Evolutionary conservation across 2,329 filamentous ascomycete genomes (phyloP), one percentile per base, ranked within the genome.

Genomic region (Exophiala oligosperma): DNA sequence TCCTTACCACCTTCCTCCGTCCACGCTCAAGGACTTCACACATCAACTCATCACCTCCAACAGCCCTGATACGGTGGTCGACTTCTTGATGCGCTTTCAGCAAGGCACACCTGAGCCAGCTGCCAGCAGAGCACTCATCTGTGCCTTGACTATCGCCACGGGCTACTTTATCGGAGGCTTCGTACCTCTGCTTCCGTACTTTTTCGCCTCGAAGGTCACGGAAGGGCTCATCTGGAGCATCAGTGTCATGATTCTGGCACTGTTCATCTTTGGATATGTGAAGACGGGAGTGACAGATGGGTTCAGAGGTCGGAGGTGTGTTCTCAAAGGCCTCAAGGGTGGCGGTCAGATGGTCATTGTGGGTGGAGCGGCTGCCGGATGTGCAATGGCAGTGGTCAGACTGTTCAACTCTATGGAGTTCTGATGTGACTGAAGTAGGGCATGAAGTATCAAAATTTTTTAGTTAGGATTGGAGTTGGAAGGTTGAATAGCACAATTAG

Each of bases 281-380:
- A 82, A 82, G 69, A 78, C 76, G 1, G 75, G 73, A 23, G 68
- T 78, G 29, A 53, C 55, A 2, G 59, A 61, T 23, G 59, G 59
- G 81, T n/a, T 65, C 84, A n/a, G 80, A 78, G 73, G 59, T 12
- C 56, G 55, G 52, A 50, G 38, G n/a, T 32, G 29, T 32, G 56
- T 59, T 4, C 35, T 44, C n/a, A 21, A 38, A 49, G 52, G 50
- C 32, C 43, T 56, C 14, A 29, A 32, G 12, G 85, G 85, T 2
- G 85, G 84, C 0, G 54, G 84, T 24, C 84, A 89, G 73, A 89
- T 88, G 70, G 73, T 87, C 35, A 66, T 86, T 24, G 81, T 89
- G 46, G 87, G 87, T 29, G 83, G 84, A 14, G 63, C 87, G 53
- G 87, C 87, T 3, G 87, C 87, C 0, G 86, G 82, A 1, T 84